Percentiles rank a stretch among this genome's conserved stretches.
phyloP scores from a whole-genome alignment of 2,329 filamentous ascomycete species.

The Laburnicola sp. region DNA sequence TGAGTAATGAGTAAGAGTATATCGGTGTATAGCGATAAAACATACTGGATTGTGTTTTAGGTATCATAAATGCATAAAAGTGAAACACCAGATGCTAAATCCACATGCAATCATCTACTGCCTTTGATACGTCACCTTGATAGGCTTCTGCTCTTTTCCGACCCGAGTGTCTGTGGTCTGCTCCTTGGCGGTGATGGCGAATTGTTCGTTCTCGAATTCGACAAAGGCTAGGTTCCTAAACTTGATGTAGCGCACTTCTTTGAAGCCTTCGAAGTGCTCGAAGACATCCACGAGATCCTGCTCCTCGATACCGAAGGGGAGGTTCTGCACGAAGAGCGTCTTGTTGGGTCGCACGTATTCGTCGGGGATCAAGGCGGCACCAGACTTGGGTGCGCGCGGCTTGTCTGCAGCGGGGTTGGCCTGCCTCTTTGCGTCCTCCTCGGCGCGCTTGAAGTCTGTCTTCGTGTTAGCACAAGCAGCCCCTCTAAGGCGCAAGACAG shows the following conservation, averaged over 20 bases:
- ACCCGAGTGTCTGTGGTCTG: conserved; percentile 83
- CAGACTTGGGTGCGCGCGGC: conserved; percentile 67
- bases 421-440: conserved; percentile 76
- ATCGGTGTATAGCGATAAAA: too few relatives aligned
- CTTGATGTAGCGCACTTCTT: conserved; percentile 86
- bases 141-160: conserved; percentile 71
- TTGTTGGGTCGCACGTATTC: conserved; percentile 98
- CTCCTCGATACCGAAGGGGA: conserved; percentile 83
- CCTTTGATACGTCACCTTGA: conserved; percentile 96
- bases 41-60: conserved; percentile 12
- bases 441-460: conserved; percentile 75
- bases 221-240: conserved; percentile 92
- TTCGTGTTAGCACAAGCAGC: conserved; percentile 19
- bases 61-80: conserved; percentile 32
- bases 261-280: conserved; percentile 88
- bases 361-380: conserved; percentile 82
- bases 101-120: conserved; percentile 58
- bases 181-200: conserved; percentile 92
- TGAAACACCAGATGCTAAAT: conserved; percentile 9
- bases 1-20: conserved; percentile 3
- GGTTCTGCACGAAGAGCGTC: conserved; percentile 89
- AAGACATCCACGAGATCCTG: conserved; percentile 81
- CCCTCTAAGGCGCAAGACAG: conserved; percentile 36
- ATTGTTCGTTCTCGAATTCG: conserved; percentile 88
- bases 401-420: conserved; percentile 63